Evolutionary conservation across 2,329 filamentous ascomycete genomes (phyloP).

Genomic region (Periconia macrospinosa): DNA sequence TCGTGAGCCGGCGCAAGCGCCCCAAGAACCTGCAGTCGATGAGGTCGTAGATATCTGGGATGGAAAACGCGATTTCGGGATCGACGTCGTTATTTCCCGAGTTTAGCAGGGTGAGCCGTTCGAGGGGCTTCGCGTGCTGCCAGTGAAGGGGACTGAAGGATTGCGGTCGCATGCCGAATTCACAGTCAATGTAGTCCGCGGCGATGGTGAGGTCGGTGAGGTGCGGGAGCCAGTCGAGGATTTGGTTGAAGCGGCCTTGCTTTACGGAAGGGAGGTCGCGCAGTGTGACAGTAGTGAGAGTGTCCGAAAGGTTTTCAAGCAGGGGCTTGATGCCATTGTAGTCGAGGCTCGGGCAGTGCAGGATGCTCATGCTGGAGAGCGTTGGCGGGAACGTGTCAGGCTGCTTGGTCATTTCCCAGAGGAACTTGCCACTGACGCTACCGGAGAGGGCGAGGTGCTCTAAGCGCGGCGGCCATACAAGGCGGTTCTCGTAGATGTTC

Average conservation of each 20-base stretch:
- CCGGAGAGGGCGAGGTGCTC: slow-evolving; percentile 48
- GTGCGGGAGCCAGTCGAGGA: slow-evolving; percentile 45
- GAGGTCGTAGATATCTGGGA: slow-evolving; percentile 46
- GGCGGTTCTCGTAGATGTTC: slow-evolving; percentile 19
- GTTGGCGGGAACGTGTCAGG: slow-evolving; percentile 33
- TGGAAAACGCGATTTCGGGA: slow-evolving; percentile 41
- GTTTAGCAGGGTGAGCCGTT: slow-evolving; percentile 44
- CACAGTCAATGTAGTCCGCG: slow-evolving; percentile 50
- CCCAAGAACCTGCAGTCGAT: slow-evolving; percentile 47
- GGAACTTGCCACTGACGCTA: slow-evolving; percentile 47
- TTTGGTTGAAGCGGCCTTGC: slow-evolving; percentile 42
- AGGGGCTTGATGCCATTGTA: slow-evolving; percentile 40
- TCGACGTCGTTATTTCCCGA: slow-evolving; percentile 32
- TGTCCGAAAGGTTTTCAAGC: slow-evolving; percentile 33
- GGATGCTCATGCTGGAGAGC: slow-evolving; percentile 36
- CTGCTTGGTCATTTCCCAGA: slow-evolving; percentile 41
- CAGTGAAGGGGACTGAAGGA: slow-evolving; percentile 17
- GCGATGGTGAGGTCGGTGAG: slow-evolving; percentile 46
- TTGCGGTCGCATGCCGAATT: slow-evolving; percentile 37
- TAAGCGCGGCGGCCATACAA: slow-evolving; percentile 49
- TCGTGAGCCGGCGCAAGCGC: slow-evolving; percentile 39
- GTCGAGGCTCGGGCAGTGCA: slow-evolving; percentile 47
- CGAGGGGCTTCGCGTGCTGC: slow-evolving; percentile 35
- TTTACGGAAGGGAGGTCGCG: slow-evolving; percentile 45
- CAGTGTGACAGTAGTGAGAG: slow-evolving; percentile 43